Evolutionary conservation across 179 eudicot species (phyloP), one percentile per base, ranked within the genome.

Genomic region (Beta lomatogona): DNA sequence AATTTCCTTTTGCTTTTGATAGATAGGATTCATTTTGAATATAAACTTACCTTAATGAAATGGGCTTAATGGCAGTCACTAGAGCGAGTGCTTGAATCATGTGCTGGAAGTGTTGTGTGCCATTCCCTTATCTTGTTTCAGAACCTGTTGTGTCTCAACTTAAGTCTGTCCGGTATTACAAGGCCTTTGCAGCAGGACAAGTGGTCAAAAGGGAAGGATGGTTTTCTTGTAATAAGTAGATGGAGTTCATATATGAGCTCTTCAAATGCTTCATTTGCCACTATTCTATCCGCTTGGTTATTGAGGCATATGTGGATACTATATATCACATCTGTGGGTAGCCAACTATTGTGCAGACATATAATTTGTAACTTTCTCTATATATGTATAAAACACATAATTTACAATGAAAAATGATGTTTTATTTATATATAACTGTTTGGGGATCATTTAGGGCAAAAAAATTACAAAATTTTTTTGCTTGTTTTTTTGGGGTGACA

Each of bases 141-240:
- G 86, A 97, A 94, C 83, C 86, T 95, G 86, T 86, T 95, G 86
- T n/a, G 99, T 95, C 80, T 93, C 99, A 70, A 91, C 98, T 52
- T 90, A 92, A 16, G 90, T 95, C 71, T 83, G 86, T 67, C 97
- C 98, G 87, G 99, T 95, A 94, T 86, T 77, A 77, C 83, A 63
- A 89, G 98, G 87, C 99, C 96, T 54, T 84, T 94, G 82, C 90
- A 92, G 84, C 90, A 83, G 82, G 89, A 82, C 77, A 92, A 89
- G 76, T 95, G 99, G 99, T 88, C 89, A 55, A 92, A 87, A 87
- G 98, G 98, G 73, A 92, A 92, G 83, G 97, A 92, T 88, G 97
- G 98, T 54, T 95, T 95, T 86, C 98, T 95, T 76, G 86, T 86
- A 58, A 83, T 94, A 71, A 88, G 89, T 87, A 80, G 83, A 73